phyloP scores from a whole-genome alignment of 805 yeast species.

The Tetrapisispora iriomotensis region DNA sequence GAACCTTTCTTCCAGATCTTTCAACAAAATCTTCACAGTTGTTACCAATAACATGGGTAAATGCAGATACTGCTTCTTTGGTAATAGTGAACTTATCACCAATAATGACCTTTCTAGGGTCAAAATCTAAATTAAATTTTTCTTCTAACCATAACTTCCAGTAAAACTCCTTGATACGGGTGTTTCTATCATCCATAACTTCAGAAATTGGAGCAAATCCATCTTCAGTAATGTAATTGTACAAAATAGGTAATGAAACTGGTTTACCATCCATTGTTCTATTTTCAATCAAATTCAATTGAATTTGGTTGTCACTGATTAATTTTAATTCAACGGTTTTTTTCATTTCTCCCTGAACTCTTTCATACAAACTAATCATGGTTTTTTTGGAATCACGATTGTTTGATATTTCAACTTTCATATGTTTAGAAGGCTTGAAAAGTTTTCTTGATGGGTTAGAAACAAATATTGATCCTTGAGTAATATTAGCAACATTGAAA shows the following conservation, averaged over 20 bases:
- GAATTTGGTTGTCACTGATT: slow-evolving; percentile 43
- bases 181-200: slow-evolving; percentile 81
- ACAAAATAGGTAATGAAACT: slow-evolving; percentile 66
- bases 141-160: slow-evolving; percentile 92
- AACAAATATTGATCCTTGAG: slow-evolving; percentile 75
- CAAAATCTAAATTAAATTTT: slow-evolving; percentile 53
- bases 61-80: slow-evolving; percentile 73
- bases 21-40: slow-evolving; percentile 91
- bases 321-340: slow-evolving; percentile 58
- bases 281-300: slow-evolving; percentile 70
- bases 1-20: slow-evolving; percentile 70
- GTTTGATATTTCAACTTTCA: slow-evolving; percentile 52
- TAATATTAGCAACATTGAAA: slow-evolving; percentile 65
- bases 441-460: slow-evolving; percentile 73
- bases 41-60: slow-evolving; percentile 95
- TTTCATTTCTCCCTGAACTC: slow-evolving; percentile 56
- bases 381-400: slow-evolving; percentile 46
- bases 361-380: slow-evolving; percentile 55
- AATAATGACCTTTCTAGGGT: slow-evolving; percentile 67
- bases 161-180: slow-evolving; percentile 88
- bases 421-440: slow-evolving; percentile 59
- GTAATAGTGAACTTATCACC: slow-evolving; percentile 56
- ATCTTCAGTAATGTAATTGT: slow-evolving; percentile 68
- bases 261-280: slow-evolving; percentile 74
- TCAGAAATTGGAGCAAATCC: slow-evolving; percentile 96